A percentile compares a stretch with the other conserved stretches of the same genome.
Conservation (phyloP, 2,329 filamentous ascomycete genomes). For the Colletotrichum horii region DNA sequence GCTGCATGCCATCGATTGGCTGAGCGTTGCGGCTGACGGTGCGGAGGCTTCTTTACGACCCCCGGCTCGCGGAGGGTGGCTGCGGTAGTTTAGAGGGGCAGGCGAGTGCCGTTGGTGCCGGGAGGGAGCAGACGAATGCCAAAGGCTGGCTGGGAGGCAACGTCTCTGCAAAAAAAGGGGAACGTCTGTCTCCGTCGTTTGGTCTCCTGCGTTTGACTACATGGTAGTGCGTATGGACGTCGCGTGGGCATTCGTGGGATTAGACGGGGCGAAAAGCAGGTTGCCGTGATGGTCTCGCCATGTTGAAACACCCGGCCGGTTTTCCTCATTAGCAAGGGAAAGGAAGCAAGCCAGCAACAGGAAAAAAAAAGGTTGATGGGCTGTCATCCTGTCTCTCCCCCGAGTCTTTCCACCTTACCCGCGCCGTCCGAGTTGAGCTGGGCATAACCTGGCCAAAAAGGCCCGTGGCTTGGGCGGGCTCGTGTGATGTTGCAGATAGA, state of each 20-base stretch:
- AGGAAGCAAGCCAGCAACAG: not conserved
- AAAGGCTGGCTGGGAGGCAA: not conserved
- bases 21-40: slow-evolving; percentile 13
- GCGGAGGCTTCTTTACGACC: not conserved
- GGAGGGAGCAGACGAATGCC: not conserved
- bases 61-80: not conserved
- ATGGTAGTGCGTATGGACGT: not conserved
- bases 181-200: not conserved
- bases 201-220: not conserved
- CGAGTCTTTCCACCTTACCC: not conserved
- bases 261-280: not conserved
- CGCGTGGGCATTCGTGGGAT: not conserved
- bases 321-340: not conserved
- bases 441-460: not conserved
- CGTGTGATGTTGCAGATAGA: slow-evolving; percentile 16
- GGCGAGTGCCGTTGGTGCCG: slow-evolving; percentile 11
- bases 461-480: not conserved
- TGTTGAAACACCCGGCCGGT: not conserved
- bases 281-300: not conserved
- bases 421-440: not conserved
- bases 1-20: slow-evolving; percentile 10
- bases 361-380: not conserved
- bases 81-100: not conserved
- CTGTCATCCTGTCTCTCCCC: slow-evolving; percentile 1
- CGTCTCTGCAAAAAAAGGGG: not conserved